Evolutionary conservation across 2,329 filamentous ascomycete genomes (phyloP), one percentile per base, ranked within the genome.

Genomic region (Claviceps arundinis): DNA sequence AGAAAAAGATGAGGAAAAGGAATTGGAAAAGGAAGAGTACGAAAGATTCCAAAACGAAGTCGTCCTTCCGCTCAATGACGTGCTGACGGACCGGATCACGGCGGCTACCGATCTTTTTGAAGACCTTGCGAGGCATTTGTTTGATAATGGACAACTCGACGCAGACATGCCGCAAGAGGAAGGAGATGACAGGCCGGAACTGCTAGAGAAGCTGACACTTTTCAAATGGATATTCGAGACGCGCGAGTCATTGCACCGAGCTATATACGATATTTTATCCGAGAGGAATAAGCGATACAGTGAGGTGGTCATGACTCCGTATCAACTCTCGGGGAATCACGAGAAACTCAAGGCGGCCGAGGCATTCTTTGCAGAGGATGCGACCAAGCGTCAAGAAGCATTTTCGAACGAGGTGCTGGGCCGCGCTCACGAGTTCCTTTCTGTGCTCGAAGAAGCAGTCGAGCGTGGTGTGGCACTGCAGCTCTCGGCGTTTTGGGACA

Each of bases 221-320:
- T 75, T 97, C 14, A 98, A 97, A 63, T 97, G 93, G 90, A 82
- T 97, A 8, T 97, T 96, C 60, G 93, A 98, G 65, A 85, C 87
- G 1, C 83, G 90, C n/a, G 93, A 98, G 68, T 77, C 80, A 47
- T 75, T 97, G 8, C 85, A 97, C 69, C 83, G 87, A 44, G 86
- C 89, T 60, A 79, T 91, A 50, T 95, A 89, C 62, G 87, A 94
- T 59, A 72, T 97, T 11, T 78, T 95, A 37, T 84, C 82, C 19
- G 87, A 90, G 64, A 85, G 90, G 50, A 93, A 95, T 61, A 80
- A 89, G 54, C 84, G 88, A 37, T 97, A 95, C 67, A 83, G 86
- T 58, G 82, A 86, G 51, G 84, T 96, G 60, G 85, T 96, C 7
- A 71, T 94, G 7, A 80, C 83, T 4, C 90, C 91, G 0, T 96